Evolutionary conservation across 306 rosid species (phyloP).

Genomic region (Castanea crenata): DNA sequence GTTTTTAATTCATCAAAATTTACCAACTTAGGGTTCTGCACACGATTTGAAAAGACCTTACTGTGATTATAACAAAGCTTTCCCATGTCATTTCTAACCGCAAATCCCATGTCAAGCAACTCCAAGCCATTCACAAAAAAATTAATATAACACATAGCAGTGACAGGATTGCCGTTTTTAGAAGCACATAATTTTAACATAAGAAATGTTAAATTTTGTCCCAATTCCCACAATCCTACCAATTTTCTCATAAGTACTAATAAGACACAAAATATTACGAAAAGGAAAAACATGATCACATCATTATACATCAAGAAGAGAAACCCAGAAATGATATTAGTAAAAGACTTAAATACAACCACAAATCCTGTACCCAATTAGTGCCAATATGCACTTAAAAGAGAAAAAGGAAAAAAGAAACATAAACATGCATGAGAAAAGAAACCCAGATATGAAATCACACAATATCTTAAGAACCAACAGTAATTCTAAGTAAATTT

Average conservation of each 20-base stretch:
- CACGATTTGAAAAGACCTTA: background rate
- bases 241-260: too few species aligned
- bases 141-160: background rate
- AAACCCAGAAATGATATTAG: background rate
- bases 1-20: background rate
- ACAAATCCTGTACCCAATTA: background rate
- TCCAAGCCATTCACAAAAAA: background rate
- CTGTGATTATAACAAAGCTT: background rate
- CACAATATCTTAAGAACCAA: background rate
- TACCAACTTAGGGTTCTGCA: background rate
- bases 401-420: background rate
- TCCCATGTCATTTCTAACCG: background rate
- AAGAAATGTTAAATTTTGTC: background rate
- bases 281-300: background rate
- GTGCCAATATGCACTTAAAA: background rate
- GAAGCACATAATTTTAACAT: background rate
- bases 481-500: background rate
- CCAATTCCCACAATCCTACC: background rate
- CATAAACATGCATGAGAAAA: background rate
- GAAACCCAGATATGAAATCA: conserved; percentile 1
- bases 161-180: background rate
- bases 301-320: background rate
- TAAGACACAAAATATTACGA: too few species aligned
- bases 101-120: background rate
- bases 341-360: background rate